Conservation (phyloP, 176 grass and related monocot genomes). For the Microstegium vimineum region DNA sequence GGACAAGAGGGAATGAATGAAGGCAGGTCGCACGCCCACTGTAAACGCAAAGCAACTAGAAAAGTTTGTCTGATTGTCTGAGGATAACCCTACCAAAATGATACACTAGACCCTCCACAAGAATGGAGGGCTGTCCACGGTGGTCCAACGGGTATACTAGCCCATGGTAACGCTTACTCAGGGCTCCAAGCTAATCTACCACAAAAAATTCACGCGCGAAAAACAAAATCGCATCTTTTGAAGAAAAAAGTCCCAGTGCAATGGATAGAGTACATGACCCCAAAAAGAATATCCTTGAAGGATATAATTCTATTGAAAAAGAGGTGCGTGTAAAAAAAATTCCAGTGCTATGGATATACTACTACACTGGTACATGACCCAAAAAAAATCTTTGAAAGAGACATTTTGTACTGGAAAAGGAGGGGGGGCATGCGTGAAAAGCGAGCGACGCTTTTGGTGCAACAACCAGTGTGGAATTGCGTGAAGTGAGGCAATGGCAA, state of each 20-base stretch:
- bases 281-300: neutral
- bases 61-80: constrained; percentile 3
- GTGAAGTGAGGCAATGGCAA: constrained; percentile 25
- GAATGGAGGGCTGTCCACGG: neutral
- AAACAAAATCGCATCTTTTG: neutral
- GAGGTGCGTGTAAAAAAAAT: constrained; percentile 19
- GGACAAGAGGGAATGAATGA: neutral
- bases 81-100: constrained; percentile 22
- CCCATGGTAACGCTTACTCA: constrained; percentile 12
- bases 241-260: neutral
- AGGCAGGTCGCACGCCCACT: neutral
- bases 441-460: constrained; percentile 17
- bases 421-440: constrained; percentile 40
- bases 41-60: constrained; percentile 1
- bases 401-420: constrained; percentile 12
- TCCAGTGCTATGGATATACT: neutral
- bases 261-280: neutral
- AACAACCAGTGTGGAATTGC: constrained; percentile 38
- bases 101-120: neutral
- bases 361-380: neutral
- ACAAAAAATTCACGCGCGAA: neutral
- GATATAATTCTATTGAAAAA: neutral
- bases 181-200: constrained; percentile 26
- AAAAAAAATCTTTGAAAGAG: neutral
- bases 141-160: constrained; percentile 33